These are phyloP conservation scores for Fusarium fujikuroi DNA, from an alignment of 2,329 filamentous ascomycete species.

Conservation along the genomic window DNA sequence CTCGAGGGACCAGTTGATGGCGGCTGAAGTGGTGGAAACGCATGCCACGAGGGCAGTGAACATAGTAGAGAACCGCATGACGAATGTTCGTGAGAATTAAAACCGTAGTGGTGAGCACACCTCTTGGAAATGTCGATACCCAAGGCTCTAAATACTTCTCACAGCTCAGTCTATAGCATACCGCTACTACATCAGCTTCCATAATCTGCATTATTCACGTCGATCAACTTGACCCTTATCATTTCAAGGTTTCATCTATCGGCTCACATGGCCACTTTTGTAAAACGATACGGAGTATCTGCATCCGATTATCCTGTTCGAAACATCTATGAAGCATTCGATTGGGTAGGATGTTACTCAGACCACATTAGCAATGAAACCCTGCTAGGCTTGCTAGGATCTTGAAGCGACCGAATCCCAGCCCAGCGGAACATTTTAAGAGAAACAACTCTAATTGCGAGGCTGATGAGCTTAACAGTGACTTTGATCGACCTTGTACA, in stretches of 20 bases:
- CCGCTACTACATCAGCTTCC: background rate
- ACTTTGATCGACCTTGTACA: no score
- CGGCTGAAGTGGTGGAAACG: constrained; percentile 49
- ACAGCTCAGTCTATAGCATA: background rate
- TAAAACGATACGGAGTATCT: constrained; percentile 16
- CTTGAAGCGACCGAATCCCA: constrained; percentile 8
- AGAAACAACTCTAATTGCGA: background rate
- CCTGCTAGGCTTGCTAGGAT: background rate
- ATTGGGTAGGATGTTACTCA: constrained; percentile 3
- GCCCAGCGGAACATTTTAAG: background rate
- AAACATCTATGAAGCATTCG: background rate
- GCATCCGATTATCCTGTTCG: constrained; percentile 1
- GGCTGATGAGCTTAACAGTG: background rate
- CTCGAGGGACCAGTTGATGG: constrained; percentile 53
- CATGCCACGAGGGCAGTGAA: constrained; percentile 44
- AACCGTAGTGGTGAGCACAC: background rate
- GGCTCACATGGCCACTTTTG: constrained; percentile 8
- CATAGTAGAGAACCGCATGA: constrained; percentile 50
- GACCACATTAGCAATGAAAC: background rate
- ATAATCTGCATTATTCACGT: constrained; percentile 9
- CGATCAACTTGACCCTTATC: constrained; percentile 4
- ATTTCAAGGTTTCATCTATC: constrained; percentile 15
- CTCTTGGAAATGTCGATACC: background rate
- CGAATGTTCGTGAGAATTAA: background rate
- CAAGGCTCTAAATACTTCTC: background rate